phyloP scores from a whole-genome alignment of 805 yeast genomes.

The Ogataea paradorogensis region DNA sequence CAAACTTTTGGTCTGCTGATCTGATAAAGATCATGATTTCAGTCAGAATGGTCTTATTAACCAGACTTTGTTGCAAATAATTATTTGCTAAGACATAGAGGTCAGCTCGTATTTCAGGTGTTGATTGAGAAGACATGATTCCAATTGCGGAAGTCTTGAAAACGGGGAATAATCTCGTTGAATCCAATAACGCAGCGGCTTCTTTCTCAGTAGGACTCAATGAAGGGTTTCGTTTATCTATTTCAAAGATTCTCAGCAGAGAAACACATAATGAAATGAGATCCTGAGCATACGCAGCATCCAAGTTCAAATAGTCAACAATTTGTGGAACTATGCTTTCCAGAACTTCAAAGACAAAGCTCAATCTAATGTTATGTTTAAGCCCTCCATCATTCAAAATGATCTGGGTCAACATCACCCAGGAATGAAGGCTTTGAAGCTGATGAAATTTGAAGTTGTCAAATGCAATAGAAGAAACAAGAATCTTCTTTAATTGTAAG shows the following conservation, averaged over 20 bases:
- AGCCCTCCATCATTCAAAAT: slow-evolving; percentile 62
- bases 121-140: slow-evolving; percentile 64
- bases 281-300: slow-evolving; percentile 68
- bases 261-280: slow-evolving; percentile 73
- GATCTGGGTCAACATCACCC: slow-evolving; percentile 80
- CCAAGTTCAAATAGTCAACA: slow-evolving; percentile 66
- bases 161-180: slow-evolving; percentile 57
- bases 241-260: slow-evolving; percentile 60
- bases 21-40: slow-evolving; percentile 55
- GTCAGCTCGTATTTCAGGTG: slow-evolving; percentile 70
- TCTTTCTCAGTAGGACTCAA: slow-evolving; percentile 32
- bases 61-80: slow-evolving; percentile 52
- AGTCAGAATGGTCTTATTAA: slow-evolving; percentile 39
- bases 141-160: slow-evolving; percentile 76
- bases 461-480: slow-evolving; percentile 46
- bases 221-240: slow-evolving; percentile 30
- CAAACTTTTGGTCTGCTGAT: slow-evolving; percentile 55
- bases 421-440: slow-evolving; percentile 65
- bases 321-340: slow-evolving; percentile 75
- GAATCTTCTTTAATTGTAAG: slow-evolving; percentile 33
- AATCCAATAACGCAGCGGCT: slow-evolving; percentile 37
- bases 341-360: slow-evolving; percentile 72
- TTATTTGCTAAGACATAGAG: slow-evolving; percentile 71
- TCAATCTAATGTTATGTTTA: slow-evolving; percentile 42
- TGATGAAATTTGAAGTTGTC: slow-evolving; percentile 51